These are phyloP conservation scores for Pythium brachiatum DNA, from an alignment of 352 stramenopile species.

Conservation along the genomic window DNA sequence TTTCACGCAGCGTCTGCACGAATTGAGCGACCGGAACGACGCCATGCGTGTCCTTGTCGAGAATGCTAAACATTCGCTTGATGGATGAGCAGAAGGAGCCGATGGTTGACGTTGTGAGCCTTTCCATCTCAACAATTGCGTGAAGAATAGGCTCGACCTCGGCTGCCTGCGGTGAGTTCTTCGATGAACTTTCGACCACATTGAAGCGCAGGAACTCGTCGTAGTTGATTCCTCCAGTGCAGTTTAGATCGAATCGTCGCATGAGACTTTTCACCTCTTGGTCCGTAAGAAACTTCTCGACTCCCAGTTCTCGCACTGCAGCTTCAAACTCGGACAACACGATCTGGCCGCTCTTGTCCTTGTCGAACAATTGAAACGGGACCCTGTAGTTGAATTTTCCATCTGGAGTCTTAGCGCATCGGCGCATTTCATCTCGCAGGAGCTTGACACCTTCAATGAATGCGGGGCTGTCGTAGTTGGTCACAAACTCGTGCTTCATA, in stretches of 20 bases:
- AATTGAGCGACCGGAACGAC: conserved; percentile 46
- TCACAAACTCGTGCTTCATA: conserved; percentile 85
- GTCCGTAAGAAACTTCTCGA: conserved; percentile 68
- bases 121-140: conserved; percentile 48
- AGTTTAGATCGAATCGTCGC: conserved; percentile 70
- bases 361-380: conserved; percentile 74
- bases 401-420: conserved; percentile 76
- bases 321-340: conserved; percentile 71
- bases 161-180: conserved; percentile 17
- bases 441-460: conserved; percentile 75
- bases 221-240: conserved; percentile 62
- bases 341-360: conserved; percentile 65
- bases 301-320: conserved; percentile 61
- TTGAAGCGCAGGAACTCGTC: conserved; percentile 81
- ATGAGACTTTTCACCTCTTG: conserved; percentile 83
- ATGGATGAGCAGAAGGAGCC: conserved; percentile 59
- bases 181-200: conserved; percentile 57
- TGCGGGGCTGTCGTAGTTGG: conserved; percentile 72
- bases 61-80: conserved; percentile 79
- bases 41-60: conserved; percentile 69
- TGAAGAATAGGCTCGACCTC: conserved; percentile 42
- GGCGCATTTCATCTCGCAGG: conserved; percentile 67
- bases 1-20: conserved; percentile 56
- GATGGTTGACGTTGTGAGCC: conserved; percentile 39
- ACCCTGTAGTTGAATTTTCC: conserved; percentile 72